A percentile compares a stretch with the other conserved stretches of the same genome.
Evolutionary conservation across 306 rosid species (phyloP).

Genomic region (Cucurbita ficifolia): DNA sequence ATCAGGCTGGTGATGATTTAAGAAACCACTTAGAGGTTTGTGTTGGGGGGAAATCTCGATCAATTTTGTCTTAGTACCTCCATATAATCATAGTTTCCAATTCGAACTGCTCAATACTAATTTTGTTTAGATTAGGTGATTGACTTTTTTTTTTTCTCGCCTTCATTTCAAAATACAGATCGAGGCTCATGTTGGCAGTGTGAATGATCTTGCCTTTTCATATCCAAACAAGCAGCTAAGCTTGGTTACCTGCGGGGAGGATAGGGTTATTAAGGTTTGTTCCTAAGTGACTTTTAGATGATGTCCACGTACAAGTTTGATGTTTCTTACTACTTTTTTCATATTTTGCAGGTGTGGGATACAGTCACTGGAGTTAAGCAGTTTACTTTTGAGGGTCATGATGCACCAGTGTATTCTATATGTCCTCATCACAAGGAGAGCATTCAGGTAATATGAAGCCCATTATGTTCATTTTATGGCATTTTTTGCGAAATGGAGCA

Average conservation of each 20-base stretch:
- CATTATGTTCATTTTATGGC: background rate
- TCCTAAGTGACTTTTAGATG: conserved; percentile 11
- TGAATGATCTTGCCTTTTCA: conserved; percentile 93
- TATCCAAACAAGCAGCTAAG: conserved; percentile 92
- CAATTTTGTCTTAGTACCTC: conserved; percentile 4
- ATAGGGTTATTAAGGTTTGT: conserved; percentile 91
- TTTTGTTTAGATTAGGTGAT: background rate
- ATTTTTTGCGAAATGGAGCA: background rate
- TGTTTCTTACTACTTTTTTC: conserved; percentile 7
- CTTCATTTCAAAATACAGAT: conserved; percentile 35
- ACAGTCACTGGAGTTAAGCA: conserved; percentile 66
- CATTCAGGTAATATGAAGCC: conserved; percentile 58
- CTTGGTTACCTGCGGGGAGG: conserved; percentile 92
- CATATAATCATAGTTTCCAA: conserved; percentile 2
- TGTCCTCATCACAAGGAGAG: conserved; percentile 96
- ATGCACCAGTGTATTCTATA: conserved; percentile 83
- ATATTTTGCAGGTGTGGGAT: conserved; percentile 82
- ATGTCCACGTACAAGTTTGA: conserved; percentile 8
- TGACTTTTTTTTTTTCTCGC: background rate
- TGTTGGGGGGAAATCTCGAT: conserved; percentile 3
- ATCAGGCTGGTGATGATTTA: conserved; percentile 77
- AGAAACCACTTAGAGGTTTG: conserved; percentile 91
- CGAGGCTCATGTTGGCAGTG: conserved; percentile 93
- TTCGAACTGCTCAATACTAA: background rate
- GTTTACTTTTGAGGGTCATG: conserved; percentile 82